These are phyloP conservation scores for Aspergillus fumigatus DNA, from an alignment of 2,329 filamentous ascomycete species.

Conservation along the genomic window DNA sequence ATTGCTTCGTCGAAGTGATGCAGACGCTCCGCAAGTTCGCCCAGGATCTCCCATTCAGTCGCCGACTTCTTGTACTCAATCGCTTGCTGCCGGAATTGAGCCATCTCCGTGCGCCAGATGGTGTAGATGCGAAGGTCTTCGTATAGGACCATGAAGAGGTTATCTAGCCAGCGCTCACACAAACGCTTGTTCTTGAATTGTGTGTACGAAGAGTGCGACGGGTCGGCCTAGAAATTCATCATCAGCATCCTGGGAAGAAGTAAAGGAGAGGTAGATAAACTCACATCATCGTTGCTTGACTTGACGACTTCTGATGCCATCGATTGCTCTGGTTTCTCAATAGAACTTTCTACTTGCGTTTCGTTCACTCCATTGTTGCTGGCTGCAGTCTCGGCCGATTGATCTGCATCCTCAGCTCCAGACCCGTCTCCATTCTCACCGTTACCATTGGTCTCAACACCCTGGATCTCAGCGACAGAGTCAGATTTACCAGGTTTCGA, in stretches of 20 bases:
- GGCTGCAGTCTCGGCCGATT: conserved; percentile 20
- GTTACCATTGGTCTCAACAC: conserved; percentile 33
- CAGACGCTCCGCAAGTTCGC: conserved; percentile 83
- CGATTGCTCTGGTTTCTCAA: conserved; percentile 77
- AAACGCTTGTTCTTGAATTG: conserved; percentile 96
- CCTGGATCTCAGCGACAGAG: conserved; percentile 35
- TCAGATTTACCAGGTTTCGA: conserved; percentile 20
- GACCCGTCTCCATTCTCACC: conserved; percentile 25
- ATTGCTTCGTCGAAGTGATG: conserved; percentile 89
- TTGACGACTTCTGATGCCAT: conserved; percentile 74
- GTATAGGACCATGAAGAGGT: conserved; percentile 98
- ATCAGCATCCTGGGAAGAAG: conserved; percentile 7
- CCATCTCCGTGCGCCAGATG: conserved; percentile 98
- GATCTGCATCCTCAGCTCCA: conserved; percentile 24
- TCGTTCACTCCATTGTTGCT: conserved; percentile 30
- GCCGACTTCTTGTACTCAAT: conserved; percentile 95
- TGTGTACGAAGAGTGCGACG: conserved; percentile 69
- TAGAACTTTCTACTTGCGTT: conserved; percentile 33
- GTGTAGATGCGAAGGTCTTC: conserved; percentile 98
- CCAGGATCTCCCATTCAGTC: conserved; percentile 97
- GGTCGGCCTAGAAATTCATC: conserved; percentile 48
- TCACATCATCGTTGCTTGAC: conserved; percentile 66
- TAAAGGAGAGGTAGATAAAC: conserved; percentile 17
- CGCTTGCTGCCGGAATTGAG: conserved; percentile 87
- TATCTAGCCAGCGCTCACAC: conserved; percentile 96